Evolutionary conservation across 352 stramenopile genomes (phyloP).

Genomic region (Phytophthora pseudosyringae): DNA sequence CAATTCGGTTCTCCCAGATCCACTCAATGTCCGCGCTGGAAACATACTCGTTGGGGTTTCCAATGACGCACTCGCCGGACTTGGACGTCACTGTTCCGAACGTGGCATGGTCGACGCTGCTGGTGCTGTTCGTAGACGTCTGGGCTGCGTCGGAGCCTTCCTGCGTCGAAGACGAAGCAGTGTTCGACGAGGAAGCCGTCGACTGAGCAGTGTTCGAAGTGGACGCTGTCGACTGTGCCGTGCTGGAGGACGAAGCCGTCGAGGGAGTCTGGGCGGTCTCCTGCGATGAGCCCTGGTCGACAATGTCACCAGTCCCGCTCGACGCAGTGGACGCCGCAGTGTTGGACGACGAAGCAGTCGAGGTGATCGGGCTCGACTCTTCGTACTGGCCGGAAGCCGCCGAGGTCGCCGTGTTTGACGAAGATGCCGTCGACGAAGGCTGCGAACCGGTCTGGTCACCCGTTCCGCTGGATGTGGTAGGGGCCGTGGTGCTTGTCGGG

Average conservation of each 20-base stretch:
- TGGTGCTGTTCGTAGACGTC: constrained; percentile 19
- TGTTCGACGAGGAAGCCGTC: too few species aligned
- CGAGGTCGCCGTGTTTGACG: constrained; percentile 13
- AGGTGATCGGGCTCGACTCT: constrained; percentile 4
- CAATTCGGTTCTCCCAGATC: too few species aligned
- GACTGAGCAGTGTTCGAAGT: constrained; percentile 13
- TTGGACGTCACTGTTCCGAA: too few species aligned
- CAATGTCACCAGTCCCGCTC: constrained; percentile 2
- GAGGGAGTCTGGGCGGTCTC: constrained; percentile 11
- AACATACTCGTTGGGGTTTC: too few species aligned
- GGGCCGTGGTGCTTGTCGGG: constrained; percentile 4
- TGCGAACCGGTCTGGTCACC: constrained; percentile 1
- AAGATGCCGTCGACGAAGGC: constrained; percentile 3
- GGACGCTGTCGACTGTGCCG: background rate
- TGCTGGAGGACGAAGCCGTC: constrained; percentile 7
- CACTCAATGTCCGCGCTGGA: too few species aligned
- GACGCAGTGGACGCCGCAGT: constrained; percentile 2
- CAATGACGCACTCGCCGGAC: too few species aligned
- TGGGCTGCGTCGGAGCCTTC: constrained; percentile 15
- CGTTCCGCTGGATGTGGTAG: constrained; percentile 7
- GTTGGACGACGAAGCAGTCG: constrained; percentile 2
- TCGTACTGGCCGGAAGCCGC: constrained; percentile 6
- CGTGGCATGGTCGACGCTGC: constrained; percentile 15
- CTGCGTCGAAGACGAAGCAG: constrained; percentile 14
- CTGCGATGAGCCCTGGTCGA: constrained; percentile 16